Evolutionary conservation across 2,329 filamentous ascomycete species (phyloP), one percentile per base, ranked within the genome.

Genomic region (Chalaropsis thielavioides): DNA sequence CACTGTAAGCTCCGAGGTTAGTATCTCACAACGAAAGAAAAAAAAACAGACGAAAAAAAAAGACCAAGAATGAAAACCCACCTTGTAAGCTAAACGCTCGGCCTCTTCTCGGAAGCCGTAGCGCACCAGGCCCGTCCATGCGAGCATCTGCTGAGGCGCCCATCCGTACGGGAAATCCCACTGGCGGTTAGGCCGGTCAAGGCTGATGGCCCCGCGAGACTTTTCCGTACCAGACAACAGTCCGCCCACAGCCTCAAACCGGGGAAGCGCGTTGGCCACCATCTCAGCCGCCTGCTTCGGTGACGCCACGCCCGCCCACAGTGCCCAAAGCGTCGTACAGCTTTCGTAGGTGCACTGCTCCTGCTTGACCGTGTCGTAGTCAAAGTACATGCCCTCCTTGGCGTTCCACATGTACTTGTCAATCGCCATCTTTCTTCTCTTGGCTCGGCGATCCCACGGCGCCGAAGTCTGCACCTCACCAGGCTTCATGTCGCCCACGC

Each of bases 161-260:
- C 94, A 99, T 67, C 94, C 94, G 73, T 94, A 97, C 0, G 94
- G 94, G 73, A 91, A 97, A 74, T 99, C 94, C 94, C 94, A 99
- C 74, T 99, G 94, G 70, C 94, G 85, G 74, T 96, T 97, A 7
- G 94, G 94, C 60, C 92, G 83, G 70, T 92, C 84, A 46, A 96
- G 76, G 13, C 88, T 86, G 68, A 96, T 79, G 40, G 80, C 78
- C 49, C 94, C 94, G 56, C 94, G 88, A 64, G 90, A 96, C 74
- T 91, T 84, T 73, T 96, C 86, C 0, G 92, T 96, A 64, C 92
- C 92, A 0, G 92, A 92, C 1, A 95, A 82, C 19, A 99, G 80
- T 7, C 94, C 94, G 40, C 94, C 94, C 67, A 87, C 87, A 1
- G 83, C 89, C 75, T 99, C 92, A 68, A 99, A 92, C 70, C 86